Base-by-base conservation (phyloP, 192 early-diverging fungal genomes). In the Globomyces pollinis-pini region DNA sequence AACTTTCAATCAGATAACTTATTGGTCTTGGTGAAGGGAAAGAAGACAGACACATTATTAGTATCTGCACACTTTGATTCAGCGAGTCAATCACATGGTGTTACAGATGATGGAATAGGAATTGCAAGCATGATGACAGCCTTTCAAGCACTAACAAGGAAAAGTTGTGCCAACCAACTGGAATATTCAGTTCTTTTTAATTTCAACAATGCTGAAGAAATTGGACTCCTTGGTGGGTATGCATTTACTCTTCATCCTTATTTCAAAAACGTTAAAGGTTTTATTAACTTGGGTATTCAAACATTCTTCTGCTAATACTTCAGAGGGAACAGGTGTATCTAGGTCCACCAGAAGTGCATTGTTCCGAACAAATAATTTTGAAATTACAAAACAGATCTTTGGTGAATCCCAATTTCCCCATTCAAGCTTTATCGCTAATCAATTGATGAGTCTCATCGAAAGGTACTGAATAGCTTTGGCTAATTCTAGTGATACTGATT, bases 401-500 rank as follows among this genome's bases (percentile, higher is more conserved):
- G 12, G 30, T 3, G 12, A 28, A 11, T 61, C 64, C 34, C 73
- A 66, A 12, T 68, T 65, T 32, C 74, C 74, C 2, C 74, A 78
- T 50, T 67, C 70, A 20, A 70, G 70, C 5, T 55, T 78, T 18
- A n/a, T 77, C 3, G 60, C 58, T 53, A 67, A 77, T 41, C 47
- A 77, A 50, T 21, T 77, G 3, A 57, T 42, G 64, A 12, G 41
- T 51, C 6, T 50, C 12, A 16, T 28, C 12, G 35, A 8, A 24
- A 50, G 43, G 28, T 18, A 3, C 8, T 16, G n/a, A 16, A 23
- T 41, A 20, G 9, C 38, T 8, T 64, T n/a, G n/a, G n/a, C n/a
- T n/a, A n/a, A n/a, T n/a, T n/a, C n/a, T n/a, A n/a, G n/a, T n/a
- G 73, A 73, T 32, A 76, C 77, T 9, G 71, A 79, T 61, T 74